These are phyloP conservation scores for Durio zibethinus DNA, from an alignment of 345 rosid genomes.

Conservation along the genomic window DNA sequence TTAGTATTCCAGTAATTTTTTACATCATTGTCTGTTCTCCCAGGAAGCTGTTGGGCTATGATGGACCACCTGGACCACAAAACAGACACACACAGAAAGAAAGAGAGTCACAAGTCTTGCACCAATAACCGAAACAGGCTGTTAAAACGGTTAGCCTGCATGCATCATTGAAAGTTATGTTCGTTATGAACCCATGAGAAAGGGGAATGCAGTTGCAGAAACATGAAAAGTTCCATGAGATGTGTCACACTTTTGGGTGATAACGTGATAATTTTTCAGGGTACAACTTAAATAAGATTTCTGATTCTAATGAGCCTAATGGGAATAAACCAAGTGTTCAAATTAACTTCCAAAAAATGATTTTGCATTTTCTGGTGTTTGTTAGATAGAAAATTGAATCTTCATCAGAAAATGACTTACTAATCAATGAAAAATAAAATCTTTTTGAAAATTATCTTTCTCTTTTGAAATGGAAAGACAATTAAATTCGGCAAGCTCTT, in stretches of 20 bases:
- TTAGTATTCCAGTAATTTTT: slow-evolving; percentile 92
- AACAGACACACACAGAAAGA: neutral
- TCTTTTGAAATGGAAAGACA: too few relatives aligned
- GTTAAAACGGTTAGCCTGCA: slow-evolving; percentile 16
- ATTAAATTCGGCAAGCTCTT: too few relatives aligned
- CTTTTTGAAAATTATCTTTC: too few relatives aligned
- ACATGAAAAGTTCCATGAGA: neutral
- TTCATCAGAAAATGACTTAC: too few relatives aligned
- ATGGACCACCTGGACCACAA: slow-evolving; percentile 70
- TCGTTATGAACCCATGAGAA: neutral
- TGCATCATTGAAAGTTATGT: neutral
- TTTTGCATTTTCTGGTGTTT: too few relatives aligned
- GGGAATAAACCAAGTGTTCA: neutral
- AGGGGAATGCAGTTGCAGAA: neutral
- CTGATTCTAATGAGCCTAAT: neutral
- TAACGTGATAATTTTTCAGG: neutral
- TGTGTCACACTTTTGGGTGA: neutral
- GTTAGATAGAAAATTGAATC: too few relatives aligned
- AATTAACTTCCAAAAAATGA: too few relatives aligned
- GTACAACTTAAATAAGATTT: neutral
- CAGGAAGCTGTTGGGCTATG: slow-evolving; percentile 89
- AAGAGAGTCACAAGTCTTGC: neutral
- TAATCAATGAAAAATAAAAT: too few relatives aligned
- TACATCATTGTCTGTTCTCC: slow-evolving; percentile 91
- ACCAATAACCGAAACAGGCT: slow-evolving; percentile 6